Percentiles rank a stretch among this genome's conserved stretches.
These are phyloP conservation scores for Cucurbita ficifolia DNA, from an alignment of 306 rosid genomes.

Conservation along the genomic window DNA sequence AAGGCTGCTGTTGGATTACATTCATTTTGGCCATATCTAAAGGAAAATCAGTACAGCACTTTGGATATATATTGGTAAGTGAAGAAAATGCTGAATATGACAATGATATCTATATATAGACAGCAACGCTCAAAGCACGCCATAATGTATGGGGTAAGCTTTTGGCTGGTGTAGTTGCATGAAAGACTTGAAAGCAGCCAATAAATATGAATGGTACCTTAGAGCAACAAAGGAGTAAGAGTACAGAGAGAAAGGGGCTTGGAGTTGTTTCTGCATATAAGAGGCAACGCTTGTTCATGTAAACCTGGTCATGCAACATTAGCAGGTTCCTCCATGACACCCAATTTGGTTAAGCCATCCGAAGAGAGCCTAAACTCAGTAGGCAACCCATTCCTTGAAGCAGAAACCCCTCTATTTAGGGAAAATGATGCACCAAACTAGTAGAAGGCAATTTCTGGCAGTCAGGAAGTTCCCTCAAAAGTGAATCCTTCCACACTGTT, in stretches of 20 bases:
- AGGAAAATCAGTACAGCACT: background rate
- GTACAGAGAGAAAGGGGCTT: too few species aligned
- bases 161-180: background rate
- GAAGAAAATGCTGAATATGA: background rate
- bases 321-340: constrained; percentile 26
- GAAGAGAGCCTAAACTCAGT: constrained; percentile 32
- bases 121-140: background rate
- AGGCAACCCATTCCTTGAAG: constrained; percentile 19
- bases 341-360: constrained; percentile 13
- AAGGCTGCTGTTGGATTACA: too few species aligned
- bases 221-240: too few species aligned
- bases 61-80: background rate
- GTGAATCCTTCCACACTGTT: background rate
- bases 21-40: too few species aligned
- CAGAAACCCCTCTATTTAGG: constrained; percentile 14
- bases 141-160: background rate
- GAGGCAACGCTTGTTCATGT: too few species aligned
- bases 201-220: background rate
- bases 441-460: constrained; percentile 11
- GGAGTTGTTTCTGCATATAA: too few species aligned
- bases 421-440: constrained; percentile 5
- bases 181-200: background rate
- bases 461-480: constrained; percentile 2
- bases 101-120: background rate
- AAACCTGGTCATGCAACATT: constrained; percentile 19